Conservation (phyloP, 345 rosid genomes). For the Excoecaria cochinchinensis region DNA sequence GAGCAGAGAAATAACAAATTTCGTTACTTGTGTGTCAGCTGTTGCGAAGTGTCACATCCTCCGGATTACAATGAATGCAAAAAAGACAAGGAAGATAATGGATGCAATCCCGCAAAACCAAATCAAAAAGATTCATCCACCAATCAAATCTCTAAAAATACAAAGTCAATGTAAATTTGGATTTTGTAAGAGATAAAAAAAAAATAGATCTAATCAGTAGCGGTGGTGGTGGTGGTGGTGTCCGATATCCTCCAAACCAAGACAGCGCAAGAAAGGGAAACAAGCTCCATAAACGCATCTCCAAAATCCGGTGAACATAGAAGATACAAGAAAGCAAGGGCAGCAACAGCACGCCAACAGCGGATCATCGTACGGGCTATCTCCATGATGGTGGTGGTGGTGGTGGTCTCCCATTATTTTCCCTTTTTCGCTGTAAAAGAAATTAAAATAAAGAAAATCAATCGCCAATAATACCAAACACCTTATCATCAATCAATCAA, state of each 20-base stretch:
- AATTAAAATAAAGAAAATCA: not conserved
- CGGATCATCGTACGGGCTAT: slow-evolving; percentile 22
- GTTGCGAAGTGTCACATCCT: no score
- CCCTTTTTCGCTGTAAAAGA: not conserved
- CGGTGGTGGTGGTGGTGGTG: slow-evolving; percentile 27
- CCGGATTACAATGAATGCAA: not conserved
- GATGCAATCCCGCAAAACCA: not conserved
- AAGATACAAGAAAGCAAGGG: slow-evolving; percentile 35
- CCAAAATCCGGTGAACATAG: slow-evolving; percentile 28
- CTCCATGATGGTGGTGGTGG: slow-evolving; percentile 17
- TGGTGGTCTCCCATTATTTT: slow-evolving; percentile 19
- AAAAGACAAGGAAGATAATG: not conserved
- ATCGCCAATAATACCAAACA: not conserved
- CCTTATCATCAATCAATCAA: no score
- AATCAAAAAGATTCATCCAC: no score
- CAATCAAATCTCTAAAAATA: no score
- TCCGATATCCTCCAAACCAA: slow-evolving; percentile 26
- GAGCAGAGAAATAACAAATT: no score
- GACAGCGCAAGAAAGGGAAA: slow-evolving; percentile 39
- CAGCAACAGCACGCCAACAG: slow-evolving; percentile 37
- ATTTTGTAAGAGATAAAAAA: no score
- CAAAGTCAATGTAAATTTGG: no score
- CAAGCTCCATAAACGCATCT: slow-evolving; percentile 30
- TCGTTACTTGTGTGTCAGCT: no score
- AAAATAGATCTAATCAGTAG: slow-evolving; percentile 1